Evolutionary conservation across 2,329 filamentous ascomycete genomes (phyloP).

Genomic region (Colletotrichum abscissum): DNA sequence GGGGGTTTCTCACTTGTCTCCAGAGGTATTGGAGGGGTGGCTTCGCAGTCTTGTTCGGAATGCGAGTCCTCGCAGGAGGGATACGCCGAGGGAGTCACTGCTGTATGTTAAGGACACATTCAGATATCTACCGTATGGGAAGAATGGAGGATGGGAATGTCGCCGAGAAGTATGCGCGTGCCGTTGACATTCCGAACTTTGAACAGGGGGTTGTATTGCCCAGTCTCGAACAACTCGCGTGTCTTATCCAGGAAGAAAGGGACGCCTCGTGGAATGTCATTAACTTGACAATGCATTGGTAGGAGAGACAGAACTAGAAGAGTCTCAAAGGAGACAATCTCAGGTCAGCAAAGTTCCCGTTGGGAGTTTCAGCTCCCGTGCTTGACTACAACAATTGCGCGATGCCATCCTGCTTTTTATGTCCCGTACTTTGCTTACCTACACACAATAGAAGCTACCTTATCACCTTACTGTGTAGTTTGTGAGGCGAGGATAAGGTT

Average conservation of each 20-base stretch:
- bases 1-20: slow-evolving; percentile 30
- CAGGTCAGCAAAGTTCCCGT: slow-evolving; percentile 10
- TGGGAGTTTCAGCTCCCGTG: slow-evolving; percentile 24
- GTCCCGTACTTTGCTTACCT: background rate
- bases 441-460: background rate
- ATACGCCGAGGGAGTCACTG: slow-evolving; percentile 1
- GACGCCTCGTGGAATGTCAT: background rate
- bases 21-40: slow-evolving; percentile 15
- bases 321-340: background rate
- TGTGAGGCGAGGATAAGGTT: slow-evolving; percentile 2
- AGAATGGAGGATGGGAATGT: slow-evolving; percentile 6
- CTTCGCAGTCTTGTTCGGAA: slow-evolving; percentile 4
- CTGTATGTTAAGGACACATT: background rate
- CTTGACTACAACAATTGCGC: slow-evolving; percentile 10
- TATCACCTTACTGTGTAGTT: too few relatives aligned
- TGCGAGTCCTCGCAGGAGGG: slow-evolving; percentile 5
- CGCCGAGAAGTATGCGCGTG: slow-evolving; percentile 1
- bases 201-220: background rate
- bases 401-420: background rate
- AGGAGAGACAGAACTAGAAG: background rate
- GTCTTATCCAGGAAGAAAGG: background rate
- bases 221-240: background rate
- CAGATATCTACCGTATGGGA: too few relatives aligned
- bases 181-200: background rate
- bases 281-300: background rate